phyloP scores from a whole-genome alignment of 768 basidiomycete genomes.

The Pisolithus microcarpus region DNA sequence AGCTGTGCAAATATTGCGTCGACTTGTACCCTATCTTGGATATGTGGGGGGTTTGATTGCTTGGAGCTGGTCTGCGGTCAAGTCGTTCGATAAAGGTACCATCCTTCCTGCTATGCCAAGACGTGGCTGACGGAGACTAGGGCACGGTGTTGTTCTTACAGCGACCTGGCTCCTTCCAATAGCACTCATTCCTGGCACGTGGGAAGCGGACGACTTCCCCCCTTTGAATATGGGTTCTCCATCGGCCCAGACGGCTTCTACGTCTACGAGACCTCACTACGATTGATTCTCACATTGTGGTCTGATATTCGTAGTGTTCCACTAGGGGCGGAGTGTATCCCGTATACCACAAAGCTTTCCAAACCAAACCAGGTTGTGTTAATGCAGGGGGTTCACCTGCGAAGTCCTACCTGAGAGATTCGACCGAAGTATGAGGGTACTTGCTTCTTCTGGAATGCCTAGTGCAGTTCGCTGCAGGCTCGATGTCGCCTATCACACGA shows the following conservation, averaged over 20 bases:
- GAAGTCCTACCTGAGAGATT: too few relatives aligned
- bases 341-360: too few relatives aligned
- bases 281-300: background rate
- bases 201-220: constrained; percentile 41
- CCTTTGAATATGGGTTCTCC: constrained; percentile 25
- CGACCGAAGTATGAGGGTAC: too few relatives aligned
- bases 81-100: constrained; percentile 59
- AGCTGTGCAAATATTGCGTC: constrained; percentile 51
- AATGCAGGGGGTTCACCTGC: too few relatives aligned
- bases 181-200: constrained; percentile 65
- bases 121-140: constrained; percentile 28
- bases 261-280: background rate
- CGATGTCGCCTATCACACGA: too few relatives aligned
- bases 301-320: background rate
- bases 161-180: constrained; percentile 81
- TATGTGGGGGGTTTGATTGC: constrained; percentile 73
- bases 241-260: background rate
- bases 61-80: constrained; percentile 71
- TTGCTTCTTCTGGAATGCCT: too few relatives aligned
- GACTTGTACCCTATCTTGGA: constrained; percentile 55
- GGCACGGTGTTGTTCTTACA: constrained; percentile 71
- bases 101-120: constrained; percentile 1
- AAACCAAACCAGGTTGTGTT: too few relatives aligned
- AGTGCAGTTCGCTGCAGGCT: too few relatives aligned
- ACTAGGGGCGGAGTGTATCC: too few relatives aligned